phyloP scores from a whole-genome alignment of 2,329 filamentous ascomycete species.

The Neofusicoccum laricinum region DNA sequence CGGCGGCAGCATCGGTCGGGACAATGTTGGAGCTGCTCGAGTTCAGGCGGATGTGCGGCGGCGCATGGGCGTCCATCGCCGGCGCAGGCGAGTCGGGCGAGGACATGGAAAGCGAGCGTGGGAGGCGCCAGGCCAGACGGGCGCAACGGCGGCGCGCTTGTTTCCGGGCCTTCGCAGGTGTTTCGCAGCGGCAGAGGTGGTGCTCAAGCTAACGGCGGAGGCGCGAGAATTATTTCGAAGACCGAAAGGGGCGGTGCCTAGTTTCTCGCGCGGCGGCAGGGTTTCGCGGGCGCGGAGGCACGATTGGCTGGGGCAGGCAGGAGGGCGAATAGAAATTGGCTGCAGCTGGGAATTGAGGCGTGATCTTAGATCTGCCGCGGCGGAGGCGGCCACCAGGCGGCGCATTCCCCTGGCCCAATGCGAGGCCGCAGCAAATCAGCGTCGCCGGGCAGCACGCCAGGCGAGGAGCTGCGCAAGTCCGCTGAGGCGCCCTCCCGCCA shows the following conservation, averaged over 20 bases:
- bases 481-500: neutral
- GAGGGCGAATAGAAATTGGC: constrained; percentile 11
- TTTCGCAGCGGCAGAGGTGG: neutral
- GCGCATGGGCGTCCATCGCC: constrained; percentile 26
- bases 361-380: constrained; percentile 10
- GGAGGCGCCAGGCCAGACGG: neutral
- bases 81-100: constrained; percentile 6
- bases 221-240: neutral
- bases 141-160: neutral
- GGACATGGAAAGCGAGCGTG: constrained; percentile 15
- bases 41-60: constrained; percentile 64
- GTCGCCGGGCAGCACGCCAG: neutral
- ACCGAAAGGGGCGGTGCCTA: constrained; percentile 2
- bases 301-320: neutral
- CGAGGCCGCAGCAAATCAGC: neutral
- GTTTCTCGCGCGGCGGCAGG: neutral
- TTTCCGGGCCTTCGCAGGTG: neutral
- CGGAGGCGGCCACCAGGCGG: neutral
- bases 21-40: constrained; percentile 56
- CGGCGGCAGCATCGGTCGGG: constrained; percentile 32
- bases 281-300: neutral
- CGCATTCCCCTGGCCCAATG: constrained; percentile 9
- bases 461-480: constrained; percentile 8
- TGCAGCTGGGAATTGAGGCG: neutral
- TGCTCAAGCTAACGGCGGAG: neutral